Base-by-base conservation (phyloP, 139 green algal species). In the Nannochloris sp. region DNA sequence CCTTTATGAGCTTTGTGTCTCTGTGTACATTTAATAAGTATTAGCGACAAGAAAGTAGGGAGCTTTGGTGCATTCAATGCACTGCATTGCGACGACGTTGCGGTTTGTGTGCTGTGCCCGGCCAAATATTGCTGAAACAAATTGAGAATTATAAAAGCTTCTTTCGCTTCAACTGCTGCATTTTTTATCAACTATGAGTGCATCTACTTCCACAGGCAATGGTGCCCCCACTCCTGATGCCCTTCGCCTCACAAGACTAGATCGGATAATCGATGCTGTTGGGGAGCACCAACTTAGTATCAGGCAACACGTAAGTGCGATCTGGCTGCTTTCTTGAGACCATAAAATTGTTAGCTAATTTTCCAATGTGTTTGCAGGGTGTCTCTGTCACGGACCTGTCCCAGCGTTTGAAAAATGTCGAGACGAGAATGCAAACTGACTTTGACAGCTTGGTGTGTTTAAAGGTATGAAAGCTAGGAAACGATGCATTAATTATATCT, bases 251-350 rank as follows among this genome's bases (percentile, higher is more conserved):
- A 42, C 29, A 1, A 64, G 60, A 14, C 12, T 77, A 33, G 70
- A 77, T 61, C 45, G 63, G 8, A 32, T 77, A 39, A 57, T 77
- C 19, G 45, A 57, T 37, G 32, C 57, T 19, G 31, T 77, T 13
- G 63, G 55, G 7, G 63, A 77, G 42, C 63, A 72, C 6, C 56
- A 68, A 19, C 46, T 72, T 0, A 58, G 6, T 33, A 59, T 72
- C 6, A 27, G 54, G 3, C 54, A 71, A 44, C 70, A 76, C 35
- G 70, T 71, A 30, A 32, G 68, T 29, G 10, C 6, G n/a, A n/a
- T n/a, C n/a, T n/a, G n/a, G n/a, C n/a, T 19, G 9, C 37, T 12
- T 45, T 45, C 37, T 45, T 47, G 12, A 12, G 51, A 12, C 10
- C 24, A 64, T 8, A 54, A 7, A 64, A 54, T 23, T 15, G 9